Evolutionary conservation across 768 basidiomycete genomes (phyloP).

Genomic region (Crepidotus variabilis): DNA sequence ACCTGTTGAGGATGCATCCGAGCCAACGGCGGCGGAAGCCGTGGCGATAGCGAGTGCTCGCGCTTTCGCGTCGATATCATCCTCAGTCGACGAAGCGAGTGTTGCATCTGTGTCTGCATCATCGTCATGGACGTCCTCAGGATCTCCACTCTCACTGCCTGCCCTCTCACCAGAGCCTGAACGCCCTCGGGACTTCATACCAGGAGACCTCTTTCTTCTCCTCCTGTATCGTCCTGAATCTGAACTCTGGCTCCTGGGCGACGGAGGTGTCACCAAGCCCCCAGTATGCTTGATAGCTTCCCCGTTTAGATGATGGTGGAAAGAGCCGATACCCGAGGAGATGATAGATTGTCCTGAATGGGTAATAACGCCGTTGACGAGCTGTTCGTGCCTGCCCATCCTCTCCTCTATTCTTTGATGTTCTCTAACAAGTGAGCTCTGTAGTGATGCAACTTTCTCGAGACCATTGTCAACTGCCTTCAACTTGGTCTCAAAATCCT

Average conservation of each 20-base stretch:
- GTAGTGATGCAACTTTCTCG: conserved; percentile 38
- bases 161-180: conserved; percentile 16
- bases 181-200: conserved; percentile 19
- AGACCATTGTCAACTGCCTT: conserved; percentile 50
- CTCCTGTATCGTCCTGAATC: conserved; percentile 50
- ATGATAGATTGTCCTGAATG: background rate
- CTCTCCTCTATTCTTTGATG: conserved; percentile 32
- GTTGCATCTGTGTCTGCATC: conserved; percentile 20
- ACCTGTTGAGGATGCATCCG: conserved; percentile 4
- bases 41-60: background rate
- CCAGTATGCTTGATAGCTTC: conserved; percentile 31
- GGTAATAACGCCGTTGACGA: background rate
- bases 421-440: conserved; percentile 27
- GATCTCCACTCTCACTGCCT: conserved; percentile 14
- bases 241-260: conserved; percentile 66
- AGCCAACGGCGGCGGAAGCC: conserved; percentile 1
- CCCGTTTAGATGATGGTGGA: conserved; percentile 36
- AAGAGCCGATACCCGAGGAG: background rate
- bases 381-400: conserved; percentile 11
- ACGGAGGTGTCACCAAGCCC: conserved; percentile 72
- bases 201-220: conserved; percentile 32
- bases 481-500: conserved; percentile 69
- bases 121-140: conserved; percentile 8
- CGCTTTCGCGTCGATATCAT: conserved; percentile 4
- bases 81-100: conserved; percentile 13